Evolutionary conservation across 1,284 basidiomycete genomes (phyloP).

Genomic region (Microstroma glucosiphilum): DNA sequence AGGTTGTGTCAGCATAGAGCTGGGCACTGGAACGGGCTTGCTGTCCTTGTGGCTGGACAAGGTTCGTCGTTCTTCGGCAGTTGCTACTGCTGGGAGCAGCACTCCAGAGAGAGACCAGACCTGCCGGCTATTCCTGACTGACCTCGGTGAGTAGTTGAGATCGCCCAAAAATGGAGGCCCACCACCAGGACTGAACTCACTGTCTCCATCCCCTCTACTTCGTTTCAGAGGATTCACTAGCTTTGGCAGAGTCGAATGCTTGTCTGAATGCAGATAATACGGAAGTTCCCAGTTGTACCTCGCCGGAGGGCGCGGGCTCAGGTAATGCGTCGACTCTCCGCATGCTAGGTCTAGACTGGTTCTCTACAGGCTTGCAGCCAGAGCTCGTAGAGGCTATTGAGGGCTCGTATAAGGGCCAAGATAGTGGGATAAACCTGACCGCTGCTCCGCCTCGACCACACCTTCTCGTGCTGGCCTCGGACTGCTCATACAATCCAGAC

Average conservation of each 20-base stretch:
- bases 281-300: too few relatives aligned
- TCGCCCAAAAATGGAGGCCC: background rate
- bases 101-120: background rate
- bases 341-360: constrained; percentile 7
- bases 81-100: background rate
- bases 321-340: background rate
- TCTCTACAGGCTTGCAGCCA: background rate
- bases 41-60: constrained; percentile 5
- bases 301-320: too few relatives aligned
- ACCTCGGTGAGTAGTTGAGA: constrained; percentile 1
- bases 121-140: background rate
- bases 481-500: constrained; percentile 20
- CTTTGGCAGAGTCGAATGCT: too few relatives aligned
- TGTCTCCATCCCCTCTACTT: too few relatives aligned
- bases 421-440: background rate
- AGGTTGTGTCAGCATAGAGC: constrained; percentile 1
- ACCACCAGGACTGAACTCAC: background rate
- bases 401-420: background rate
- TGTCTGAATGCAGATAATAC: too few relatives aligned
- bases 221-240: too few relatives aligned
- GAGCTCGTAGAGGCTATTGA: background rate
- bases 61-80: background rate
- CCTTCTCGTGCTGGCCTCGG: constrained; percentile 14
- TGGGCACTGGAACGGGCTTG: constrained; percentile 12
- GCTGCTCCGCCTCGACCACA: background rate